Base-by-base conservation (phyloP, 176 grass and related monocot species). In the Oryza meyeriana region DNA sequence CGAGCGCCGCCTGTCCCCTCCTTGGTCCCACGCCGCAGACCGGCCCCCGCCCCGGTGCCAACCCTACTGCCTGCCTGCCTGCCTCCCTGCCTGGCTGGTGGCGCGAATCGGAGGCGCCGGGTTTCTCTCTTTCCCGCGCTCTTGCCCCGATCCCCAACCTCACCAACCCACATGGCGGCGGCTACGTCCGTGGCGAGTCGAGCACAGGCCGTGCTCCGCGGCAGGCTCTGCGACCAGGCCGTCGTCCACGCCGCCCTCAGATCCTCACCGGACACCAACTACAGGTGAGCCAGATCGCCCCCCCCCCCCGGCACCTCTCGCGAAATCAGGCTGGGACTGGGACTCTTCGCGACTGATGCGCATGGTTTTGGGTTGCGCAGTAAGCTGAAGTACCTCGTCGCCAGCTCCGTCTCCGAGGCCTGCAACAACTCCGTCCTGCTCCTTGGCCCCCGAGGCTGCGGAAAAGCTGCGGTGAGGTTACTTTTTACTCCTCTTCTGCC, bases 391-490 rank as follows among this genome's bases (percentile, higher is more conserved):
- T 89, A 91, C 78, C 88, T 94, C 13, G 84, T 98, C 25, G 44
- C 84, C 66, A 93, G 88, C 82, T 93, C 92, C 68, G 77, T 98
- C 61, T 82, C 92, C 4, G 92, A 92, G 62, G 81, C 88, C 52
- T 98, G 90, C 88, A 94, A 94, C 75, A 94, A 94, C 41, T 88
- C 92, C 24, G 80, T 93, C 64, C 88, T 98, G 42, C 95, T 98
- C 16, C 86, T 92, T 1, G 92, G 92, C 12, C 90, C 90, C 41
- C 86, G 90, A 0, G 92, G 95, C 13, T 94, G 81, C 20, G 92
- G 92, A 17, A 98, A 98, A 83, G 68, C 79, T 13, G 88, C 90
- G 75, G 92, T 98, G 89, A 84, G 81, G 2, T 36, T 62, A 13
- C 61, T 47, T 34, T 24, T 25, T 64, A 30, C 13, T 59, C 9